Conservation (phyloP, 2,329 filamentous ascomycete species). For the Colletotrichum theobromicola region DNA sequence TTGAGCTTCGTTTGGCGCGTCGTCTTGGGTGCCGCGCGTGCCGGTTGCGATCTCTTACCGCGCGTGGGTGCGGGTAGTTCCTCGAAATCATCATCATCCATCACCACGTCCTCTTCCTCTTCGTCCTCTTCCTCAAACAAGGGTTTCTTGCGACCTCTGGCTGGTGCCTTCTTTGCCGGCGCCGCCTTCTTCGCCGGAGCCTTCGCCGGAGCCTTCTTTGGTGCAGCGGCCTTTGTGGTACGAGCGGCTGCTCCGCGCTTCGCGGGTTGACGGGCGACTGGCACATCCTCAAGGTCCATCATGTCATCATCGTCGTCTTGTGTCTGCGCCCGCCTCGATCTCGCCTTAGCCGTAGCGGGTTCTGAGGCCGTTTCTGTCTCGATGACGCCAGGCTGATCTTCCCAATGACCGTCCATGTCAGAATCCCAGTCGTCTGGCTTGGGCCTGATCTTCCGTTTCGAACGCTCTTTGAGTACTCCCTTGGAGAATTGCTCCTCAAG, state of each 20-base stretch:
- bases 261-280: slow-evolving; percentile 36
- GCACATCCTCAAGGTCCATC: slow-evolving; percentile 42
- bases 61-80: slow-evolving; percentile 24
- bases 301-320: slow-evolving; percentile 56
- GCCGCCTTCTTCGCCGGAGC: slow-evolving; percentile 50
- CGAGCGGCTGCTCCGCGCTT: slow-evolving; percentile 28
- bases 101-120: slow-evolving; percentile 56
- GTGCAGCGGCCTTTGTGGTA: slow-evolving; percentile 35
- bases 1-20: slow-evolving; percentile 53
- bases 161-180: slow-evolving; percentile 36
- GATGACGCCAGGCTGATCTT: slow-evolving; percentile 74
- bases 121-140: slow-evolving; percentile 37
- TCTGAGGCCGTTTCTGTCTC: slow-evolving; percentile 46
- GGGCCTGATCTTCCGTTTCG: slow-evolving; percentile 67
- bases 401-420: slow-evolving; percentile 88
- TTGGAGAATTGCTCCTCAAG: slow-evolving; percentile 75
- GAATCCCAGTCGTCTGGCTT: slow-evolving; percentile 85
- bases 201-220: slow-evolving; percentile 43
- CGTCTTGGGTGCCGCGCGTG: slow-evolving; percentile 32
- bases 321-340: slow-evolving; percentile 21
- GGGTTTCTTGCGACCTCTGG: slow-evolving; percentile 45
- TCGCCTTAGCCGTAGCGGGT: slow-evolving; percentile 29
- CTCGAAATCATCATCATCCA: slow-evolving; percentile 59
- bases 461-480: slow-evolving; percentile 59
- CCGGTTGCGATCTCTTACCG: slow-evolving; percentile 33